These are phyloP conservation scores for Tirmania nivea DNA, from an alignment of 495 filamentous ascomycete species.

Conservation along the genomic window DNA sequence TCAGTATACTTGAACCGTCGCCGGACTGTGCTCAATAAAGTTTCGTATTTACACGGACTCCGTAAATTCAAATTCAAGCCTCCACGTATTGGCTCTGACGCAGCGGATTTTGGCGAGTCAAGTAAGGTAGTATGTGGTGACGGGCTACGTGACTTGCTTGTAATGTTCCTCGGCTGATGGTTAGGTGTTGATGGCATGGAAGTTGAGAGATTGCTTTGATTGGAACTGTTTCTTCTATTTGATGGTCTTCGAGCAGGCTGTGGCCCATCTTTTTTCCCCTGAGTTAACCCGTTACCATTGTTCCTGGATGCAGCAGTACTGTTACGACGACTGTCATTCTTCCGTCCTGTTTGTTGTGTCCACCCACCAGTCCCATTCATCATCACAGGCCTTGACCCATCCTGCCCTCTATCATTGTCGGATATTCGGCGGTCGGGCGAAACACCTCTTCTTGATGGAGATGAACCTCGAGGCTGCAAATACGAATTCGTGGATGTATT, in stretches of 20 bases:
- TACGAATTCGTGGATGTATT: neutral
- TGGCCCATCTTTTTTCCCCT: constrained; percentile 23
- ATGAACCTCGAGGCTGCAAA: neutral
- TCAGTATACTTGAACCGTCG: constrained; percentile 80
- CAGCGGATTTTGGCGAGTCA: constrained; percentile 74
- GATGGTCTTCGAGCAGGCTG: constrained; percentile 22
- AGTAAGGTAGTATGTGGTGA: constrained; percentile 54
- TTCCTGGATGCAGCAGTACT: constrained; percentile 26
- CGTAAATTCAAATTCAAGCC: neutral
- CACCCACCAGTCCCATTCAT: constrained; percentile 23
- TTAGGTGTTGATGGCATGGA: constrained; percentile 90
- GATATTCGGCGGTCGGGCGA: neutral
- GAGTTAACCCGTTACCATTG: constrained; percentile 26
- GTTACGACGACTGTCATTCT: constrained; percentile 23
- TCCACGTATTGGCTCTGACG: constrained; percentile 51
- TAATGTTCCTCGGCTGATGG: constrained; percentile 64
- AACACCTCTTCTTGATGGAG: neutral
- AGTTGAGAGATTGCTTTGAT: constrained; percentile 47
- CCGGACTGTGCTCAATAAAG: constrained; percentile 44
- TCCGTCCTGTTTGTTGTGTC: constrained; percentile 27
- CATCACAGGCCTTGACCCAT: neutral
- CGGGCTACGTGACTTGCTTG: constrained; percentile 64
- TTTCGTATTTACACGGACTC: constrained; percentile 55
- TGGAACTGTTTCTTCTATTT: constrained; percentile 19
- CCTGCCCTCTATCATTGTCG: neutral